Percentiles rank a stretch among this genome's conserved stretches.
These are phyloP conservation scores for Aspergillus sparsus DNA, from an alignment of 495 filamentous ascomycete species.

Conservation along the genomic window DNA sequence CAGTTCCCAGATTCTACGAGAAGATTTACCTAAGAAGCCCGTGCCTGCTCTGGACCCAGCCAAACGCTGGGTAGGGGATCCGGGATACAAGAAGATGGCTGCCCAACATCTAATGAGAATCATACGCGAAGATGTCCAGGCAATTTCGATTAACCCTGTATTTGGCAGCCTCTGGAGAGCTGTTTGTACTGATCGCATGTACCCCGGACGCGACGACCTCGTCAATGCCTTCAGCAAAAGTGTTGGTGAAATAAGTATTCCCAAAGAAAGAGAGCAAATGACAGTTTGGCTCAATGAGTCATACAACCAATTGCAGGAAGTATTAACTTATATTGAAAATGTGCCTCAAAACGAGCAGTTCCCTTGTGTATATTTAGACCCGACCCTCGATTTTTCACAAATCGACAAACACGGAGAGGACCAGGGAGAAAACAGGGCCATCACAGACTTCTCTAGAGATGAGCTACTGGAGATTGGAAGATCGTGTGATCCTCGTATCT, in stretches of 20 bases:
- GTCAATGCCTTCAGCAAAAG: constrained; percentile 37
- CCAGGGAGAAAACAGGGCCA: constrained; percentile 18
- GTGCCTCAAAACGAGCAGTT: constrained; percentile 47
- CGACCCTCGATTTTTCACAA: constrained; percentile 36
- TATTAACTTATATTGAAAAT: constrained; percentile 39
- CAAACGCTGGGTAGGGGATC: constrained; percentile 37
- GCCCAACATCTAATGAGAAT: constrained; percentile 36
- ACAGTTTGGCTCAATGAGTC: constrained; percentile 49
- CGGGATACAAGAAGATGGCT: constrained; percentile 34
- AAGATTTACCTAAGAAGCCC: constrained; percentile 19
- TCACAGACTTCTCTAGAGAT: constrained; percentile 34
- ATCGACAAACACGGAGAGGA: neutral
- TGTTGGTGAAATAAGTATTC: constrained; percentile 32
- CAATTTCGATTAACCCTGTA: constrained; percentile 48
- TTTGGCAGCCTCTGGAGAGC: constrained; percentile 50
- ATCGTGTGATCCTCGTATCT: constrained; percentile 44
- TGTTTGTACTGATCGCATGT: constrained; percentile 45
- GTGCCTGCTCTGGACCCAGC: constrained; percentile 38
- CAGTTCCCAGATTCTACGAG: constrained; percentile 13
- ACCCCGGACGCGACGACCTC: constrained; percentile 38
- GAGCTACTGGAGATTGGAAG: constrained; percentile 50
- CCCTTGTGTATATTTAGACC: constrained; percentile 53
- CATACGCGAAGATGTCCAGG: constrained; percentile 39
- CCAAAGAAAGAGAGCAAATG: constrained; percentile 36
- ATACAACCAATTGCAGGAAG: constrained; percentile 45